phyloP scores from a whole-genome alignment of 2,329 filamentous ascomycete species.

The Apiospora phragmitis region DNA sequence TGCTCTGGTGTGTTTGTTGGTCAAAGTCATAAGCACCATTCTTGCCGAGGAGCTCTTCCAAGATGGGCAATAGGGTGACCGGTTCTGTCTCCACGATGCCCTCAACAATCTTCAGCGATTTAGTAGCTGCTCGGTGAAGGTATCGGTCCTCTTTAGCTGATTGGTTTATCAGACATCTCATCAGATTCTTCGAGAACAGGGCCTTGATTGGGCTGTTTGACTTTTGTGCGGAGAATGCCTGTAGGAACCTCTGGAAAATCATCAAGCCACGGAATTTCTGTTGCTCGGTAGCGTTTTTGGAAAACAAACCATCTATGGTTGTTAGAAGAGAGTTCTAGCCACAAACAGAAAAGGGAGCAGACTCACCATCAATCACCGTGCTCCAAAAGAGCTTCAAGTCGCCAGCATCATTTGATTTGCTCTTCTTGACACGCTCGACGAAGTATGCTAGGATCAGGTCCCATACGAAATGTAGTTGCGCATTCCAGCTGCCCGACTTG shows the following conservation, averaged over 20 bases:
- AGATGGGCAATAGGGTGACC: slow-evolving; percentile 57
- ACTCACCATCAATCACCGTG: slow-evolving; percentile 80
- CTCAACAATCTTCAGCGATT: slow-evolving; percentile 72
- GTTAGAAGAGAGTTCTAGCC: not conserved
- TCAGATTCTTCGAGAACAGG: slow-evolving; percentile 81
- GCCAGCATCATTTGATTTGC: slow-evolving; percentile 37
- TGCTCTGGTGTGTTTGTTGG: slow-evolving; percentile 81
- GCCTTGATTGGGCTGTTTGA: slow-evolving; percentile 47
- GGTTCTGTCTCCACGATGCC: slow-evolving; percentile 62
- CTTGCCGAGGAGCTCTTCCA: slow-evolving; percentile 68
- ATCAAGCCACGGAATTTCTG: slow-evolving; percentile 92
- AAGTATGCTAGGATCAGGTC: slow-evolving; percentile 68
- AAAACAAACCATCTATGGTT: slow-evolving; percentile 74
- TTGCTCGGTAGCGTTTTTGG: slow-evolving; percentile 76
- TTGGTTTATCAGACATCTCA: slow-evolving; percentile 81
- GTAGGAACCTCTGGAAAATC: slow-evolving; percentile 76
- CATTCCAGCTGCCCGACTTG: slow-evolving; percentile 74
- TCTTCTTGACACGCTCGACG: slow-evolving; percentile 31
- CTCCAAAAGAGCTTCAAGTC: slow-evolving; percentile 81
- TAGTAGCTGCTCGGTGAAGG: slow-evolving; percentile 75
- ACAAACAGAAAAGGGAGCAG: not conserved
- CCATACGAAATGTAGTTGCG: slow-evolving; percentile 88
- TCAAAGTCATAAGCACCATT: slow-evolving; percentile 80
- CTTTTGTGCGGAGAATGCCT: slow-evolving; percentile 46
- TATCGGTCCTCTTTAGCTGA: slow-evolving; percentile 75